phyloP scores from a whole-genome alignment of 345 rosid genomes.

The Anastatica hierochuntica region DNA sequence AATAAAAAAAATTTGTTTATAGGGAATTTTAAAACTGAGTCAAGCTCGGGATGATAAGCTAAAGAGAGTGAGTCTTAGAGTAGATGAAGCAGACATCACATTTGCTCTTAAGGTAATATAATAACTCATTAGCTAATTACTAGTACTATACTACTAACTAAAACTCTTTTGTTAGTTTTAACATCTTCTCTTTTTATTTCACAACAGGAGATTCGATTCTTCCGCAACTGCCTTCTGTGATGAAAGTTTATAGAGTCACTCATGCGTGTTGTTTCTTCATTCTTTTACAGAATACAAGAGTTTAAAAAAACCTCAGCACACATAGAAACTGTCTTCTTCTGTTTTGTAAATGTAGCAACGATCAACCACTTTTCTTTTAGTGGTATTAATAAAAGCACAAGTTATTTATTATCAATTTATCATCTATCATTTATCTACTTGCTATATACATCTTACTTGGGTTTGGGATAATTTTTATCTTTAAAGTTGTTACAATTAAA shows the following conservation, averaged over 20 bases:
- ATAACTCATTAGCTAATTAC: background rate
- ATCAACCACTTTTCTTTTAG: no score
- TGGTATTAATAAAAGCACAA: no score
- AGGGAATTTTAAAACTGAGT: conserved; percentile 76
- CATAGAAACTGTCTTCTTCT: background rate
- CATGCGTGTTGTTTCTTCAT: background rate
- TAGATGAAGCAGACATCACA: conserved; percentile 64
- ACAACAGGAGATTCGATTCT: conserved; percentile 78
- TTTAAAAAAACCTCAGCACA: no score
- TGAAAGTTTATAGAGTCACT: conserved; percentile 5
- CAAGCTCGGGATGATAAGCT: conserved; percentile 58
- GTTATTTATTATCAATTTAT: no score
- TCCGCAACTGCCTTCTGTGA: conserved; percentile 67
- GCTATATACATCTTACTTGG: no score
- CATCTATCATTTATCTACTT: no score
- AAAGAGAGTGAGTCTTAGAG: conserved; percentile 59
- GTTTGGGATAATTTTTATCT: no score
- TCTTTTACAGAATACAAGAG: conserved; percentile 11
- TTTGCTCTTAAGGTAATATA: conserved; percentile 95
- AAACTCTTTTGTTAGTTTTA: background rate
- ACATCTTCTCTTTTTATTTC: background rate
- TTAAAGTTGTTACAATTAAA: no score
- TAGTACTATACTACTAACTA: no score
- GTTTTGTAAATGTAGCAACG: background rate
- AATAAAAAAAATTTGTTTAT: no score